These are phyloP conservation scores for Quercus mongolica DNA, from an alignment of 306 rosid species.

Conservation along the genomic window DNA sequence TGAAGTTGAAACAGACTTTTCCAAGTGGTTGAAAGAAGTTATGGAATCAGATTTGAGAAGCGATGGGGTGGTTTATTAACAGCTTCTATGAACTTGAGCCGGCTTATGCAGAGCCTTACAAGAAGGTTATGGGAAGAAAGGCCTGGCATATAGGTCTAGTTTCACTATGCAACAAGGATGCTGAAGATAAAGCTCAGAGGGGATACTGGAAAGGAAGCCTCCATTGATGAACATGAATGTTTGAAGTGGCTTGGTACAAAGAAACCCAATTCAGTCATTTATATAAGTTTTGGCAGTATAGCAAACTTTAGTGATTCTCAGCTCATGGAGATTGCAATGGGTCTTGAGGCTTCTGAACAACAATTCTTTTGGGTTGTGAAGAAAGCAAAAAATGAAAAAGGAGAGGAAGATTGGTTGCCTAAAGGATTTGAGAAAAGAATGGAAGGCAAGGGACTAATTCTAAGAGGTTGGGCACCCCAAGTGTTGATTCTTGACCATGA, in stretches of 20 bases:
- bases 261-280: constrained; percentile 29
- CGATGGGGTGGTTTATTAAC: neutral
- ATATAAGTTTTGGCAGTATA: constrained; percentile 29
- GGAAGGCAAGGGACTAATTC: constrained; percentile 28
- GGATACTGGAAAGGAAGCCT: neutral
- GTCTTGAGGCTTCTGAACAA: constrained; percentile 26
- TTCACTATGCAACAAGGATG: neutral
- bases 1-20: too few species aligned
- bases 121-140: constrained; percentile 6
- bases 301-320: neutral
- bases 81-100: constrained; percentile 32
- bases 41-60: too few species aligned
- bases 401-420: constrained; percentile 19
- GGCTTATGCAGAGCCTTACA: constrained; percentile 18
- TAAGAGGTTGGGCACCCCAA: constrained; percentile 43
- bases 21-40: too few species aligned
- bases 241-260: constrained; percentile 36
- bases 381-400: neutral
- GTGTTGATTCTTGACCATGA: neutral
- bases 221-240: constrained; percentile 8
- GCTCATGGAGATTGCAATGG: neutral
- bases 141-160: constrained; percentile 19
- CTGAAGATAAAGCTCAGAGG: constrained; percentile 9
- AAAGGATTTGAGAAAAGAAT: constrained; percentile 32
- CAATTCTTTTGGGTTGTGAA: constrained; percentile 38